phyloP scores from a whole-genome alignment of 2,329 filamentous ascomycete genomes.

The Uncinocarpus reesii region DNA sequence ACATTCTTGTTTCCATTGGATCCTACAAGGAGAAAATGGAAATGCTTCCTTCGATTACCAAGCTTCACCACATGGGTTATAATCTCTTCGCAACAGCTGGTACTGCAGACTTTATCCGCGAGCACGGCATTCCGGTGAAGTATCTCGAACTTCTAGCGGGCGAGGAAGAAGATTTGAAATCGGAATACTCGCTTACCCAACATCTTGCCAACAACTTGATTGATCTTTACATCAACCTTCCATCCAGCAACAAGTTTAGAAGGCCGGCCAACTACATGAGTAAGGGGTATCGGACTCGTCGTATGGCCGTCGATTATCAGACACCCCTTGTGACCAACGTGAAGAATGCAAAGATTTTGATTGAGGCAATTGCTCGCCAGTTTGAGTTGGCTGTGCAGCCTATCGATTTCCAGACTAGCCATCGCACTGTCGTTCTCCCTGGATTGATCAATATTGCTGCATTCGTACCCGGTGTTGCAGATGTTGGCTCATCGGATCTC shows the following conservation, averaged over 20 bases:
- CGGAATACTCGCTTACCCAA: conserved; percentile 93
- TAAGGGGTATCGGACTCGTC: conserved; percentile 88
- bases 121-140: conserved; percentile 83
- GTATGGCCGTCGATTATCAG: conserved; percentile 97
- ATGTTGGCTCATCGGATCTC: conserved; percentile 55
- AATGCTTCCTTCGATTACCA: conserved; percentile 85
- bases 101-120: conserved; percentile 91
- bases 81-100: conserved; percentile 93
- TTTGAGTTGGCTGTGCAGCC: conserved; percentile 73
- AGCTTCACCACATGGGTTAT: conserved; percentile 82
- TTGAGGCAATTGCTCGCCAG: conserved; percentile 85
- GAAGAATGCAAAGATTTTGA: conserved; percentile 95
- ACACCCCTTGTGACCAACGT: conserved; percentile 96
- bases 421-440: conserved; percentile 61
- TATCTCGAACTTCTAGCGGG: conserved; percentile 79
- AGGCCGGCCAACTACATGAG: conserved; percentile 97
- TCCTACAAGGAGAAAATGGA: conserved; percentile 97
- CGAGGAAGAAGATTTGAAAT: conserved; percentile 72
- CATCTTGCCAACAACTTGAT: conserved; percentile 97
- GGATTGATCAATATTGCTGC: conserved; percentile 70
- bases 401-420: conserved; percentile 86
- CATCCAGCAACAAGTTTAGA: conserved; percentile 96
- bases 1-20: conserved; percentile 88
- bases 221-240: conserved; percentile 96
- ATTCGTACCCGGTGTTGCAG: conserved; percentile 64